Conservation (phyloP, 495 filamentous ascomycete genomes). For the Aspergillus ellipticus region DNA sequence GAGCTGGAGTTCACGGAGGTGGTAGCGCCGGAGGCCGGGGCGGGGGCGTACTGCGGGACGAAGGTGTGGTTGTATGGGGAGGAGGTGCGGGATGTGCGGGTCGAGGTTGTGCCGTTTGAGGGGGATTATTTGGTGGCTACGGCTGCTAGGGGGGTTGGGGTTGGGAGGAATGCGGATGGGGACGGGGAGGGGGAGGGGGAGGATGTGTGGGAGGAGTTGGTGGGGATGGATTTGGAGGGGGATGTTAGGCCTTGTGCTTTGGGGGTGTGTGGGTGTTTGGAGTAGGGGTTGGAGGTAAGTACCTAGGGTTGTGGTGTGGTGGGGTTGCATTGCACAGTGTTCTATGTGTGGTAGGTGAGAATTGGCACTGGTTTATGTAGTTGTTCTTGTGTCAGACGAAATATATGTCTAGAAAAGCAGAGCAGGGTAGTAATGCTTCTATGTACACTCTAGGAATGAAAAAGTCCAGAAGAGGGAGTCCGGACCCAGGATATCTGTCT, state of each 20-base stretch:
- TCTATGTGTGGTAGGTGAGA: too few relatives aligned
- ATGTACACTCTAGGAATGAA: slow-evolving; percentile 9
- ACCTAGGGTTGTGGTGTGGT: too few relatives aligned
- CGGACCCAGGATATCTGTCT: neutral
- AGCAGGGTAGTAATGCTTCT: neutral
- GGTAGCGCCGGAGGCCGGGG: slow-evolving; percentile 48
- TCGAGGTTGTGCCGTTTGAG: slow-evolving; percentile 61
- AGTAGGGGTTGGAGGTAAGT: neutral
- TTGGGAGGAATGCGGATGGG: slow-evolving; percentile 20
- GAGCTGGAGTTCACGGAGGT: slow-evolving; percentile 66
- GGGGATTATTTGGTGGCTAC: slow-evolving; percentile 60
- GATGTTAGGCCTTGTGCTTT: slow-evolving; percentile 31
- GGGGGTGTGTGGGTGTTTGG: slow-evolving; percentile 24
- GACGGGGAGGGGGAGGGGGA: neutral
- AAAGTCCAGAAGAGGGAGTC: neutral
- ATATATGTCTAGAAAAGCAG: neutral
- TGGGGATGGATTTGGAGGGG: slow-evolving; percentile 27
- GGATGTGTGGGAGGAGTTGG: slow-evolving; percentile 22
- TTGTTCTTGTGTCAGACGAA: too few relatives aligned
- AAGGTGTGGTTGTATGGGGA: slow-evolving; percentile 49
- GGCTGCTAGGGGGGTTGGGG: slow-evolving; percentile 36
- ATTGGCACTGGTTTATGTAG: neutral
- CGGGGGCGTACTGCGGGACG: slow-evolving; percentile 49
- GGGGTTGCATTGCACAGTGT: too few relatives aligned
- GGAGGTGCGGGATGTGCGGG: slow-evolving; percentile 48